These are phyloP conservation scores for Amphicarpaea edgeworthii DNA, from an alignment of 306 rosid species.

Conservation along the genomic window DNA sequence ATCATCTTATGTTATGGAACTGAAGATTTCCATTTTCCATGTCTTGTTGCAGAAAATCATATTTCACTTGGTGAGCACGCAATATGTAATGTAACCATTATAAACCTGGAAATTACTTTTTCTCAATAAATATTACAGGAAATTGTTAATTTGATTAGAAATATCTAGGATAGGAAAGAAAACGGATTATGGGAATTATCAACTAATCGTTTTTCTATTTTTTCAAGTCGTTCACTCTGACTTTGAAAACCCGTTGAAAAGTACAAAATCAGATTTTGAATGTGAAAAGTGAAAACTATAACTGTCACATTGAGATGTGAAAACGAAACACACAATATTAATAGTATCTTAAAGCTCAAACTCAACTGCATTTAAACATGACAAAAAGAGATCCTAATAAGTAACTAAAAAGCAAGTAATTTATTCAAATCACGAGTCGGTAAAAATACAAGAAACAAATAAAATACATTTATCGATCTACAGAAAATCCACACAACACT, in stretches of 20 bases:
- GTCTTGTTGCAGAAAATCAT: too few relatives aligned
- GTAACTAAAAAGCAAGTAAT: slow-evolving; percentile 45
- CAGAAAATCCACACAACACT: slow-evolving; percentile 46
- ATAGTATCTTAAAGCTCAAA: neutral
- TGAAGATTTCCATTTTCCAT: too few relatives aligned
- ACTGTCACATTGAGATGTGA: too few relatives aligned
- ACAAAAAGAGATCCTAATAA: slow-evolving; percentile 25
- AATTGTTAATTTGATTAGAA: too few relatives aligned
- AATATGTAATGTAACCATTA: neutral
- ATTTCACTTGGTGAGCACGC: neutral
- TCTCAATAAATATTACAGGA: too few relatives aligned
- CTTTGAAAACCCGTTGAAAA: too few relatives aligned
- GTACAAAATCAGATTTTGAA: too few relatives aligned
- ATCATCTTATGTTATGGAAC: neutral
- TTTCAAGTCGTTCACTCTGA: too few relatives aligned
- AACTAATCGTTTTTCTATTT: too few relatives aligned
- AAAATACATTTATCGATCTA: slow-evolving; percentile 42
- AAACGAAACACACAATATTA: too few relatives aligned
- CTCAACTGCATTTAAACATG: slow-evolving; percentile 20
- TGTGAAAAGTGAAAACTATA: too few relatives aligned
- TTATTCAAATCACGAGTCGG: slow-evolving; percentile 51
- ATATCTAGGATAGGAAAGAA: too few relatives aligned
- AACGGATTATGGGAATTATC: neutral
- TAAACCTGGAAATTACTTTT: slow-evolving; percentile 7
- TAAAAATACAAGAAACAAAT: slow-evolving; percentile 49